Evolutionary conservation across 2,329 filamentous ascomycete species (phyloP).

Genomic region (Tricladium varicosporioides): DNA sequence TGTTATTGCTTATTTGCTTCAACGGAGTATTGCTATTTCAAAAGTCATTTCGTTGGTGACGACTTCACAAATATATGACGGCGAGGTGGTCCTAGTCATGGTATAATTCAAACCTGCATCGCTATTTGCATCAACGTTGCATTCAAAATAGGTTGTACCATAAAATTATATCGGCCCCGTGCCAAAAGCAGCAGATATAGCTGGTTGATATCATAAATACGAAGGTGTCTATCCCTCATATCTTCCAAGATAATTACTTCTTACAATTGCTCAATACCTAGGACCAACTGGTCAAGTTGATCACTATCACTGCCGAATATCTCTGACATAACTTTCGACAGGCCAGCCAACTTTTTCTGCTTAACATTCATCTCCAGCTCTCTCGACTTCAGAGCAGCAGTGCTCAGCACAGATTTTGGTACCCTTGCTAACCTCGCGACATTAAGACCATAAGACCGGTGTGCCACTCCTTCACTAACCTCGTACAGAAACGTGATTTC

Average conservation of each 20-base stretch:
- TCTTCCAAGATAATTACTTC: too few species aligned
- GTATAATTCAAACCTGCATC: constrained; percentile 11
- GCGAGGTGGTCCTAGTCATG: neutral
- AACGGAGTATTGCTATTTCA: neutral
- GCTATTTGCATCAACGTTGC: constrained; percentile 18
- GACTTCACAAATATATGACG: constrained; percentile 5
- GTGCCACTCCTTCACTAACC: constrained; percentile 84
- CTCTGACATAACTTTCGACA: constrained; percentile 28
- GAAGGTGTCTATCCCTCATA: too few species aligned
- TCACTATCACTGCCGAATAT: constrained; percentile 23
- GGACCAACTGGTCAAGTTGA: constrained; percentile 29
- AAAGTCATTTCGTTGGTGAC: neutral
- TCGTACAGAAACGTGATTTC: constrained; percentile 95
- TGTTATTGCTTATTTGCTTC: constrained; percentile 3
- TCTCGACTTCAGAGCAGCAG: constrained; percentile 74
- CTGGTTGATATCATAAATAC: neutral
- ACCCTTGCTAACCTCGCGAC: constrained; percentile 84
- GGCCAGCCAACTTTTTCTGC: constrained; percentile 51
- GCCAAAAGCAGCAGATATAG: neutral
- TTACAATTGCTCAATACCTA: constrained; percentile 57
- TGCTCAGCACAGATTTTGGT: constrained; percentile 71
- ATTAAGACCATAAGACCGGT: constrained; percentile 92
- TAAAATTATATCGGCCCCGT: constrained; percentile 6
- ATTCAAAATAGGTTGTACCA: constrained; percentile 2
- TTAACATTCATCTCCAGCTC: constrained; percentile 76